These are phyloP conservation scores for Avicennia marina DNA, from an alignment of 257 asterid species.

Conservation along the genomic window DNA sequence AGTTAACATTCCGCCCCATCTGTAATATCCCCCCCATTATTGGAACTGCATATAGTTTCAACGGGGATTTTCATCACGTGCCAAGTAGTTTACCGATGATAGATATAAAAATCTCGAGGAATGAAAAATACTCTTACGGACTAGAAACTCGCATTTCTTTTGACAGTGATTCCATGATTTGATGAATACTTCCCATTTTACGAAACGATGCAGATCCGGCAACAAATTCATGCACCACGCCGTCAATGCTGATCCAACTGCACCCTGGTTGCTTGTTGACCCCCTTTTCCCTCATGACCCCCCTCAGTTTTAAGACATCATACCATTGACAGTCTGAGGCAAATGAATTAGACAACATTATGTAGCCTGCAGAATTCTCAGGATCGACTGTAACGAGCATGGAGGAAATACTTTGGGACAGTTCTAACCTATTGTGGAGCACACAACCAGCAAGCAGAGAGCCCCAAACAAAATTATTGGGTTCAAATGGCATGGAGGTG, in stretches of 20 bases:
- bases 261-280: conserved; percentile 52
- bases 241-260: conserved; percentile 44
- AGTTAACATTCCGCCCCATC: no score
- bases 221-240: conserved; percentile 36
- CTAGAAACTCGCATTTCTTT: conserved; percentile 35
- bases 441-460: conserved; percentile 38
- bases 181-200: conserved; percentile 10
- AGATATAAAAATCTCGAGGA: no score
- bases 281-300: conserved; percentile 57
- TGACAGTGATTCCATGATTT: conserved; percentile 24
- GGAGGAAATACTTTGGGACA: conserved; percentile 44
- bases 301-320: conserved; percentile 47
- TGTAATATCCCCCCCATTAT: no score
- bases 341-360: conserved; percentile 65
- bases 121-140: no score
- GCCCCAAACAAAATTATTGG: conserved; percentile 69
- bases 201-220: conserved; percentile 28
- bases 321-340: conserved; percentile 1
- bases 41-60: no score
- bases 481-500: conserved; percentile 48
- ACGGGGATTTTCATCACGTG: no score
- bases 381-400: conserved; percentile 66
- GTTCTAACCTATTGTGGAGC: conserved; percentile 49
- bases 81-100: no score
- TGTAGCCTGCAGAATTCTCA: conserved; percentile 66